Evolutionary conservation across 192 early-diverging fungal genomes (phyloP), one percentile per base, ranked within the genome.

Genomic region (Coemansia sp.): DNA sequence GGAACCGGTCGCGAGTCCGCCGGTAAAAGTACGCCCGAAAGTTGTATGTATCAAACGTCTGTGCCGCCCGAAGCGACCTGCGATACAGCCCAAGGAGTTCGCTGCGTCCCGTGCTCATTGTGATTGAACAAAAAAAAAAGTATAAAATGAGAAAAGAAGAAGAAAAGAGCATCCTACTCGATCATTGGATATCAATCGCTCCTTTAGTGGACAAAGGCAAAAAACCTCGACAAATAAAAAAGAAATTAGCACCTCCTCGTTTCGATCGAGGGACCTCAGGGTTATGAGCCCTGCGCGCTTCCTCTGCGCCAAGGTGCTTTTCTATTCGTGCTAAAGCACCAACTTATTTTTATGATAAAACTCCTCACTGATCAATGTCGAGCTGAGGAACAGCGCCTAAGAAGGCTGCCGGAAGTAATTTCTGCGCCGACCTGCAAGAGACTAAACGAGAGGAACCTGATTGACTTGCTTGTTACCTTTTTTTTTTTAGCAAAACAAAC

Each of bases 251-350:
- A 84, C 72, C 83, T 85, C 34, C 34, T 78, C 78, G 91, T 91
- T 91, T 92, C 87, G 89, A 92, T 92, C 91, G 79, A 79, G 79
- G 87, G 92, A 89, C 92, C 89, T 93, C 87, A 85, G 89, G 90
- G 90, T 93, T 92, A 93, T 93, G 90, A 90, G 92, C 92, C 92
- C 88, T 85, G 87, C 92, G 89, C 88, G 85, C 90, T 90, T 89
- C 92, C 92, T 86, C 92, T 93, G 92, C 83, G 89, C 90, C 87
- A 93, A 86, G 86, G 74, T 86, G 92, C 92, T 91, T 77, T 64
- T 47, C 24, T 9, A 20, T 58, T 18, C 33, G 55, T 13, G 9
- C 55, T 58, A 34, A 13, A 33, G 15, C 24, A 11, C 53, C 55
- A 34, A 33, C 47, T 20, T 20, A 50, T 50, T 20, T 20, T 1